Evolutionary conservation across 2,329 filamentous ascomycete genomes (phyloP), one percentile per base, ranked within the genome.

Genomic region (Sclerotinia trifoliorum): DNA sequence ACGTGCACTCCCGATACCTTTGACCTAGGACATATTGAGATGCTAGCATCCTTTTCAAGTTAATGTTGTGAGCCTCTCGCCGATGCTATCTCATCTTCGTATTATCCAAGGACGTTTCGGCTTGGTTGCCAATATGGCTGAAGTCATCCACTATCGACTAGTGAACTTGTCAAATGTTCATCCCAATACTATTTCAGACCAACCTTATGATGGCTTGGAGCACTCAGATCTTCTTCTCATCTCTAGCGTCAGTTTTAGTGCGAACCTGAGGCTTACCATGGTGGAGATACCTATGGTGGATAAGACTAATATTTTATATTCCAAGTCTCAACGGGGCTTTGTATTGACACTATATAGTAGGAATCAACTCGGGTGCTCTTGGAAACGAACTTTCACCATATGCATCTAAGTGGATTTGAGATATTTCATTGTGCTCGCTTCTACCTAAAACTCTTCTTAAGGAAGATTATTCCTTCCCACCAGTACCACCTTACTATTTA

Each of bases 401-500:
- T 29, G 49, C 61, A 54, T 55, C 35, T 35, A 55, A n/a, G 5
- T 64, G 21, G 6, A 26, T 24, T 5, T 35, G n/a, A 26, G 13
- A 24, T 62, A 19, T 46, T 51, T 26, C 44, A 51, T 26, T 15
- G 5, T 64, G 24, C 49, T 52, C 48, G 48, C 32, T 29, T 29
- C 46, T 17, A 62, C 26, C 8, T 10, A n/a, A 39, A 29, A 55
- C 15, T 55, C 24, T 44, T 55, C 35, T 54, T 55, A 64, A 64
- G 48, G 21, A 42, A 46, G 32, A 52, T 6, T 17, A 17, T 42
- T 32, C 61, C 24, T 54, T 55, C 61, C 61, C 61, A 42, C 35
- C 17, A 32, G 32, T 64, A 44, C 48, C n/a, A 64, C 49, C 49
- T 44, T 35, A 26, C 55, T 55, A 35, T 32, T 64, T n/a, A 39